Conservation (phyloP, 164 flowering plant genomes). For the Pachysandra terminalis region DNA sequence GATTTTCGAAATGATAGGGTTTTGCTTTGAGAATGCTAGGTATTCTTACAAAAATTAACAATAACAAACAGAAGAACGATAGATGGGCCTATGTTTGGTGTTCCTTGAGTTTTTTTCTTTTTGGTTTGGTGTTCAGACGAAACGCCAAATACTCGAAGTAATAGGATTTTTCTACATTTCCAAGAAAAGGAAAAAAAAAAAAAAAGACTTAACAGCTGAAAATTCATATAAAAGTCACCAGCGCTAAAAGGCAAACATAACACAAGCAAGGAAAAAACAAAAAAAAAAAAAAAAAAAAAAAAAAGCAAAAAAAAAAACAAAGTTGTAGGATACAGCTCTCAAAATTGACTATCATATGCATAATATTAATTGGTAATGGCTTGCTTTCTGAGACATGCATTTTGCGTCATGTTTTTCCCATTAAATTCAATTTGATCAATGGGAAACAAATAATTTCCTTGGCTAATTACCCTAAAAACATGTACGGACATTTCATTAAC, state of each 20-base stretch:
- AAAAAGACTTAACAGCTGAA: background rate
- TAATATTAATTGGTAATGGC: background rate
- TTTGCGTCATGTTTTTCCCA: background rate
- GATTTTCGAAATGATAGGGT: background rate
- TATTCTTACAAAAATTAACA: no score
- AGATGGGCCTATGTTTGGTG: no score
- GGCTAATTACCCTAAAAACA: background rate
- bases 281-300: background rate
- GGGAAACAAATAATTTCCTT: background rate
- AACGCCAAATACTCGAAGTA: no score
- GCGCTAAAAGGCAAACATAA: slow-evolving; percentile 9
- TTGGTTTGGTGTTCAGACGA: no score
- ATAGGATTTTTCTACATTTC: no score
- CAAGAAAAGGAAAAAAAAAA: no score
- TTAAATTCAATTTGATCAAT: background rate
- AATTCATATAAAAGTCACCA: background rate
- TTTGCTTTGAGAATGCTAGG: background rate
- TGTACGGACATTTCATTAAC: background rate
- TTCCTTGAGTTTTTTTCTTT: no score
- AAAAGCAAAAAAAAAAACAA: no score
- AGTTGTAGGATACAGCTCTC: background rate
- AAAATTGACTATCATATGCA: no score
- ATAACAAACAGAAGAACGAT: no score
- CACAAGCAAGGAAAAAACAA: background rate
- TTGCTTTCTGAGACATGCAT: background rate